Evolutionary conservation across 2,329 filamentous ascomycete species (phyloP), one percentile per base, ranked within the genome.

Genomic region (Daldinia sp.): DNA sequence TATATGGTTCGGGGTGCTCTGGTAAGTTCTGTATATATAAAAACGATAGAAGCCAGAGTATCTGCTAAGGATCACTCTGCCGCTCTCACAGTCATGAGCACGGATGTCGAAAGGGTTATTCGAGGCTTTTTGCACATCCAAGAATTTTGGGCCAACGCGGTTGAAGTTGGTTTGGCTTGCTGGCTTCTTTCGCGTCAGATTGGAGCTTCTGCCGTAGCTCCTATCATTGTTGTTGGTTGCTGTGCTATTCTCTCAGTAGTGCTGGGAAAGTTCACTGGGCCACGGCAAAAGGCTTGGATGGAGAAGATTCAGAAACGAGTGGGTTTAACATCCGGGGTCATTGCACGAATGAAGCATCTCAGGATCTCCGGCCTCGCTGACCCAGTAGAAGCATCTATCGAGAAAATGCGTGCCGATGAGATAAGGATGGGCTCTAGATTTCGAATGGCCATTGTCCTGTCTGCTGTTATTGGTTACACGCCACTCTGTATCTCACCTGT

Each of bases 291-390:
- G 60, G n/a, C 60, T 2, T 81, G 79, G 78, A 78, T 80, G 76
- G 68, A 60, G 0, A 69, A 57, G 9, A 74, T 78, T 3, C 73
- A 80, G 65, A 73, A 72, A 27, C 66, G 70, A 19, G 69, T 75
- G 3, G 64, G 72, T 11, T 53, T 75, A 3, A 76, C 74, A 11
- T 64, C 74, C 5, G 70, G 70, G 3, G 66, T 79, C 58, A 74
- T 81, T 41, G 75, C 75, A 0, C 72, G 76, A 7, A 78, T 80
- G 66, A 80, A 80, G 62, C 76, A 75, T 56, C 76, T 80, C 56
- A 80, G 79, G 66, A 77, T 80, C 64, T 77, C 77, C 0, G 79
- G 78, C 0, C 68, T 81, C 4, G 54, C 72, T 15, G n/a, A 50
- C 17, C 58, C 75, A 0, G 72, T 78, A 0, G 70, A 72, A 9